Conservation (phyloP, 345 rosid genomes). For the Eucalyptus grandis region DNA sequence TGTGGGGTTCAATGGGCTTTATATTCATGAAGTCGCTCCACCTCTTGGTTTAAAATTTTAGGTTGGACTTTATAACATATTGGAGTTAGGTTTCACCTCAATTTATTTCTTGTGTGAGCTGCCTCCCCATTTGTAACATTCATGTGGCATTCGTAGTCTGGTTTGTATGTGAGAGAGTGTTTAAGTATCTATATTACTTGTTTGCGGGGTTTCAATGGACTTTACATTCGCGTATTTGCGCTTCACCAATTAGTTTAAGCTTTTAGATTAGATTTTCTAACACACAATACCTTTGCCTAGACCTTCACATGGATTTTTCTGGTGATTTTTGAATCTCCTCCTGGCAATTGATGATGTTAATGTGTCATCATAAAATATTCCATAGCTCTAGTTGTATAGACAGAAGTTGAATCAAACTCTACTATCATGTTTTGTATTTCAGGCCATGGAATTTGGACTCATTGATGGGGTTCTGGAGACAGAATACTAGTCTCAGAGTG, state of each 20-base stretch:
- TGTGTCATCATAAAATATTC: neutral
- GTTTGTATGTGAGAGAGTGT: neutral
- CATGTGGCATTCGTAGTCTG: neutral
- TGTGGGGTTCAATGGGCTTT: neutral
- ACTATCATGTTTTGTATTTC: neutral
- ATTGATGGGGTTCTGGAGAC: conserved; percentile 81
- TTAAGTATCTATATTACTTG: neutral
- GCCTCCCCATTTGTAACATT: neutral
- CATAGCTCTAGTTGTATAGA: neutral
- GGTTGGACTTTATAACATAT: neutral
- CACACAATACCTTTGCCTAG: neutral
- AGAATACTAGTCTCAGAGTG: conserved; percentile 29
- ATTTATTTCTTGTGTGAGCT: neutral
- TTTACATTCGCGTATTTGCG: neutral
- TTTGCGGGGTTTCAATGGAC: neutral
- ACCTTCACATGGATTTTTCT: neutral
- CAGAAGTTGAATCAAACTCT: neutral
- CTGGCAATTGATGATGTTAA: neutral
- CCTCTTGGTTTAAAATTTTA: neutral
- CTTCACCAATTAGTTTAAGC: neutral
- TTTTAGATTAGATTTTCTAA: neutral
- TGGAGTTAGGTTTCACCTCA: neutral
- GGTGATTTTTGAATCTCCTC: neutral
- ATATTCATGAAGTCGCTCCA: neutral
- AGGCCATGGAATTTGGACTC: conserved; percentile 89